Base-by-base conservation (phyloP, 148 eudicot genomes). In the Selenicereus undatus region DNA sequence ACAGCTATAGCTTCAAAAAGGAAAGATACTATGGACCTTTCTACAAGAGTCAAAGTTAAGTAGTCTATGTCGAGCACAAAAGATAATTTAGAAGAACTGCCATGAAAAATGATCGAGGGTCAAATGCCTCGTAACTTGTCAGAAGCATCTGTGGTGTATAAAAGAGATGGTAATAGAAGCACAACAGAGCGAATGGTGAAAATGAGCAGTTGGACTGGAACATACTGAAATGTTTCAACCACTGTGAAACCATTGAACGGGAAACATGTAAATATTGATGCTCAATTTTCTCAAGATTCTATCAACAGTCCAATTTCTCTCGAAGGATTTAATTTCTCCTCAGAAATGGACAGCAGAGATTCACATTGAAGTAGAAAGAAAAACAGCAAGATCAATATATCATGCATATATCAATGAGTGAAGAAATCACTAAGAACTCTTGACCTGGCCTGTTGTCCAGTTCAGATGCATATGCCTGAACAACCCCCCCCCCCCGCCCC, bases 191-290 rank as follows among this genome's bases (percentile, higher is more conserved):
- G 72, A 80, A 84, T 39, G 92, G 84, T 76, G 91, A 84, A 32
- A 86, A 10, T 68, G 80, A 91, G 93, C 51, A 97, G 85, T 78
- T 90, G 66, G n/a, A 85, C 27, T 95, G 93, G 84, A 93, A 89
- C 90, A 93, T 74, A 13, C 90, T 88, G 60, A 76, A 83, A 73
- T 91, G 88, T 65, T 86, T 89, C 51, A 90, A 80, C 98, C 97
- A 96, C 85, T 76, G 14, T 83, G 75, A 86, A 91, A 48, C 82
- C 32, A 84, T 10, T 48, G 52, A 9, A 48, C 10, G 52, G 14
- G 8, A 48, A 7, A 45, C 50, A 1, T 4, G 52, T 48, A 48
- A 4, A 48, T 11, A 0, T 1, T 11, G 12, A 11, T 48, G 52
- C 52, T 48, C 52, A 48, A 48, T 8, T 10, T 12, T 8, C 52